These are phyloP conservation scores for Lipomyces japonicus DNA, from an alignment of 805 yeast genomes.

Conservation along the genomic window DNA sequence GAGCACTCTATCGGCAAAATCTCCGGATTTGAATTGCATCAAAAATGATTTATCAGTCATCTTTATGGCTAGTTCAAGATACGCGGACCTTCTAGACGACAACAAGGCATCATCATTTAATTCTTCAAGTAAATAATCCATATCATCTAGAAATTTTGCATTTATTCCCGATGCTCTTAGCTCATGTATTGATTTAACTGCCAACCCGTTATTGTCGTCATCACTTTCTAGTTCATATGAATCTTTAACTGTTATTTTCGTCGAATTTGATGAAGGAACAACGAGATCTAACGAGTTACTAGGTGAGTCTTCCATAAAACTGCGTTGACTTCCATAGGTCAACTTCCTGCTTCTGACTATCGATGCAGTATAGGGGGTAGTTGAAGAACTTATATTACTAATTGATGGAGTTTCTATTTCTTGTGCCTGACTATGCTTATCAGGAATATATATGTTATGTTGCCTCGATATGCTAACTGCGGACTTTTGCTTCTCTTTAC, in stretches of 20 bases:
- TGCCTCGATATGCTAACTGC: background rate
- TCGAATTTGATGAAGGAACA: background rate
- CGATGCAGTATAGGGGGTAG: background rate
- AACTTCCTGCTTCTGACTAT: conserved; percentile 5
- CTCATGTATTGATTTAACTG: conserved; percentile 27
- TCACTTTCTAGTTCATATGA: conserved; percentile 1
- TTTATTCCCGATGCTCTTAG: conserved; percentile 29
- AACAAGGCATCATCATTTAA: conserved; percentile 4
- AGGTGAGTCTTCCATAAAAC: conserved; percentile 18
- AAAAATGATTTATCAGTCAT: conserved; percentile 19
- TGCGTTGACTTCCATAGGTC: conserved; percentile 23
- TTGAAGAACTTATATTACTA: background rate
- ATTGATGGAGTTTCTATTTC: background rate
- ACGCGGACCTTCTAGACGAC: conserved; percentile 13
- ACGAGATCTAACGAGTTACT: background rate
- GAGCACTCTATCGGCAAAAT: conserved; percentile 15
- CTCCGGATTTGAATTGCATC: conserved; percentile 18
- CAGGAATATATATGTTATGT: background rate
- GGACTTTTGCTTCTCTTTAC: conserved; percentile 2
- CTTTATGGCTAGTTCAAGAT: conserved; percentile 21
- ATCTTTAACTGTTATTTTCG: background rate
- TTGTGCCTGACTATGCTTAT: background rate
- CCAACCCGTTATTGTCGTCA: conserved; percentile 4
- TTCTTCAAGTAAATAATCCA: conserved; percentile 30
- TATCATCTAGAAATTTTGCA: conserved; percentile 27